Base-by-base conservation (phyloP, 2,329 filamentous ascomycete genomes). In the Pseudonectria foliicola region DNA sequence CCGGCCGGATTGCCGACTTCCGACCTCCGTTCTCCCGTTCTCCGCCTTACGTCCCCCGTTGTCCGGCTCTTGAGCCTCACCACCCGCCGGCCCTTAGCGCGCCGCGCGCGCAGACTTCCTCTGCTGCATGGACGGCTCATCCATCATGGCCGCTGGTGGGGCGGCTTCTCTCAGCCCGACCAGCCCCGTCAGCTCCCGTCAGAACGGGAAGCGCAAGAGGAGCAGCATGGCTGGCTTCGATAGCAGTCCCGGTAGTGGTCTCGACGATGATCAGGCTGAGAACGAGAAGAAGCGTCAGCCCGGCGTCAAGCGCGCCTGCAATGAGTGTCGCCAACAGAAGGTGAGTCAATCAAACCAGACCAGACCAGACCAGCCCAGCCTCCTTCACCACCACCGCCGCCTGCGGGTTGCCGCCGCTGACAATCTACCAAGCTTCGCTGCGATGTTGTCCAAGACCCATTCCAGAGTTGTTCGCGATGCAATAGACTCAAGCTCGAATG, bases 301-400 rank as follows among this genome's bases (percentile, higher is more conserved):
- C 16, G 78, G 78, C 35, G 79, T 82, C 31, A 87, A 90, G 66
- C 73, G 85, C 51, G 85, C 85, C 6, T 90, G 85, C 62, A 89
- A 89, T 55, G 84, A 90, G 60, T 90, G 84, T 56, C 74, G 84
- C 42, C 85, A 90, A 63, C 85, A 90, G 62, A 90, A 90, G 70
- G 84, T 86, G 64, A 72, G 67, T 70, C 56, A 46, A 40, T 11
- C 18, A 23, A 7, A n/a, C n/a, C n/a, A n/a, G n/a, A n/a, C n/a
- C n/a, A n/a, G n/a, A n/a, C n/a, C n/a, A n/a, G n/a, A n/a, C n/a
- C n/a, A n/a, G n/a, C n/a, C n/a, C n/a, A n/a, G n/a, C n/a, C n/a
- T 13, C 26, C 33, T 29, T 32, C 26, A 13, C 14, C 24, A 14
- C 13, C 24, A 14, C 13, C 25, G 23, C 8, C 16, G 27, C 27